phyloP scores from a whole-genome alignment of 2,329 filamentous ascomycete species.

The Geoglossum cookeanum region DNA sequence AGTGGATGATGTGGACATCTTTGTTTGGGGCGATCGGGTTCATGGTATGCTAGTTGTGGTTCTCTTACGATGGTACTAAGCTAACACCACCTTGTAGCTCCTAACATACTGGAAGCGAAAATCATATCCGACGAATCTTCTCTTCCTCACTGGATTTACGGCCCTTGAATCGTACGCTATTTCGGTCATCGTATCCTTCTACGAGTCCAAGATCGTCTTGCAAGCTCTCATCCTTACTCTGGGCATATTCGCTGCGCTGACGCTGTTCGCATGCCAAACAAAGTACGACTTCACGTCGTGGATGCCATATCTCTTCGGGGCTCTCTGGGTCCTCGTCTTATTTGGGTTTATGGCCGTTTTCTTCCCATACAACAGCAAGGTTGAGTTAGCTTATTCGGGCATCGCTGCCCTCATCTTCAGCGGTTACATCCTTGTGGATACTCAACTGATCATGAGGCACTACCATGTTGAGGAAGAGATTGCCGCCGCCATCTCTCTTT shows the following conservation, averaged over 20 bases:
- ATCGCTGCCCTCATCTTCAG: constrained; percentile 75
- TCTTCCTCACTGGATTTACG: constrained; percentile 84
- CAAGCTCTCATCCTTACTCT: constrained; percentile 75
- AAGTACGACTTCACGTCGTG: constrained; percentile 97
- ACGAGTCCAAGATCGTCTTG: constrained; percentile 64
- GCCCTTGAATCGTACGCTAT: constrained; percentile 84
- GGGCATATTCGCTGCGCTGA: constrained; percentile 43
- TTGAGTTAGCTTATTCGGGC: constrained; percentile 73
- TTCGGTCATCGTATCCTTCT: constrained; percentile 82
- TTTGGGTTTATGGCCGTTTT: constrained; percentile 89
- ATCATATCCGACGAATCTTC: constrained; percentile 81
- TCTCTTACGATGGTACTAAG: background rate
- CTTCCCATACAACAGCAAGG: constrained; percentile 63
- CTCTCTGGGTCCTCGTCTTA: constrained; percentile 72
- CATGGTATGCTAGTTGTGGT: constrained; percentile 27
- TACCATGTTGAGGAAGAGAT: constrained; percentile 98
- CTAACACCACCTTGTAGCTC: constrained; percentile 18
- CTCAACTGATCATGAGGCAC: constrained; percentile 84
- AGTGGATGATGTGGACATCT: constrained; percentile 72
- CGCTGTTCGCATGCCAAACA: constrained; percentile 82
- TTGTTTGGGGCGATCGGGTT: constrained; percentile 68
- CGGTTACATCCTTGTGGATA: constrained; percentile 89
- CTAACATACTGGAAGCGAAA: constrained; percentile 92
- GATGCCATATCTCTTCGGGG: constrained; percentile 88
- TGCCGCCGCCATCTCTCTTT: constrained; percentile 81